Evolutionary conservation across 1,284 basidiomycete species (phyloP).

Genomic region (Blastosporella zonata): DNA sequence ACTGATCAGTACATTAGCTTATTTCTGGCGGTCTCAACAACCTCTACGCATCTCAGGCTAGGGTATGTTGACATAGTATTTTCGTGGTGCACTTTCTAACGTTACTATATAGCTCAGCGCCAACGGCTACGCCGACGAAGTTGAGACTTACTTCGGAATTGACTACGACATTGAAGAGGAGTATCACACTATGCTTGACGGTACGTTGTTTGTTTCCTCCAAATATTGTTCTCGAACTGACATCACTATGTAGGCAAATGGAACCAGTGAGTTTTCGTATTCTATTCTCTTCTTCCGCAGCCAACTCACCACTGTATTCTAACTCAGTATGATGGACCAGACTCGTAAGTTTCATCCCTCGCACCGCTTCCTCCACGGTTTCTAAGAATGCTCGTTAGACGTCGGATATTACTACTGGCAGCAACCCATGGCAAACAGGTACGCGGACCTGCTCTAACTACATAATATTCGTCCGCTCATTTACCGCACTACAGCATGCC

Average conservation of each 20-base stretch:
- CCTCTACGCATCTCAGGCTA: constrained; percentile 59
- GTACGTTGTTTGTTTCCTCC: constrained; percentile 30
- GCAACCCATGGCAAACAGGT: constrained; percentile 63
- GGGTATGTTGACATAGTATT: constrained; percentile 25
- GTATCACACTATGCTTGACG: constrained; percentile 56
- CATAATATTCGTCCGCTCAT: not conserved
- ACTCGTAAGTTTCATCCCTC: constrained; percentile 38
- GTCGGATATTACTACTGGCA: constrained; percentile 70
- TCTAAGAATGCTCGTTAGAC: constrained; percentile 31
- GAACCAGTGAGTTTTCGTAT: constrained; percentile 42
- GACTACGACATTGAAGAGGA: constrained; percentile 58
- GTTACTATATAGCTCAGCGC: constrained; percentile 41
- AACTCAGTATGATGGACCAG: constrained; percentile 62
- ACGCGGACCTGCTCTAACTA: constrained; percentile 18
- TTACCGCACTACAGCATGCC: constrained; percentile 45
- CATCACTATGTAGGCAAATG: constrained; percentile 47
- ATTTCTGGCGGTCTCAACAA: constrained; percentile 60
- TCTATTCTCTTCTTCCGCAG: not conserved
- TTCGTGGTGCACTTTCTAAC: not conserved
- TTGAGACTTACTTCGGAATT: constrained; percentile 52
- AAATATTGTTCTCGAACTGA: not conserved
- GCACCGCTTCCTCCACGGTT: no score
- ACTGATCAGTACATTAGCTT: constrained; percentile 28
- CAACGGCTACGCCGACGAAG: constrained; percentile 53
- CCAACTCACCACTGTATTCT: constrained; percentile 5